Evolutionary conservation across 2,329 filamentous ascomycete species (phyloP).

Genomic region (Aspergillus calidoustus): DNA sequence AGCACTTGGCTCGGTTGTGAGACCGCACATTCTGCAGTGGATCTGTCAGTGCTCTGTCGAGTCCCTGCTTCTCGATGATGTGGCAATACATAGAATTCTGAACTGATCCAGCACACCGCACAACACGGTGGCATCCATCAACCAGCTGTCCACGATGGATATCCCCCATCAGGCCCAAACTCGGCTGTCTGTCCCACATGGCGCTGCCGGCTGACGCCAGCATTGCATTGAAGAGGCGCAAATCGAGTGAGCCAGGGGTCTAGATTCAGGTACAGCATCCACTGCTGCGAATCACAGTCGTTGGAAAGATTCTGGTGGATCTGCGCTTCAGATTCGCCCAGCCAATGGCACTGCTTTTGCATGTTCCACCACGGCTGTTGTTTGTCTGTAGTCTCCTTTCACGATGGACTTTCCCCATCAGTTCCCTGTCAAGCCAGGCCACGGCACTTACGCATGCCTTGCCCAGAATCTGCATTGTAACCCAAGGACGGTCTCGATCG

Average conservation of each 20-base stretch:
- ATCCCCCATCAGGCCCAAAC: neutral
- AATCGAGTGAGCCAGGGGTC: neutral
- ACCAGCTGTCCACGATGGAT: neutral
- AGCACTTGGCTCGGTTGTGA: neutral
- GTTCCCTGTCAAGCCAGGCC: neutral
- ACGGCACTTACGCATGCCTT: slow-evolving; percentile 12
- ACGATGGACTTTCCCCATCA: neutral
- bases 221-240: neutral
- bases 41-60: neutral
- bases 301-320: neutral
- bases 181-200: neutral
- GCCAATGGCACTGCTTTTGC: slow-evolving; percentile 15
- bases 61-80: neutral
- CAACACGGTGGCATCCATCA: neutral
- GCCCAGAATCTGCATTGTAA: neutral
- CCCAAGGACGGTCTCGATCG: neutral
- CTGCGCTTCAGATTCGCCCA: neutral
- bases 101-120: neutral
- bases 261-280: slow-evolving; percentile 11
- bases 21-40: neutral
- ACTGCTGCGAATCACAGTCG: neutral
- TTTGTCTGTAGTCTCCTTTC: neutral
- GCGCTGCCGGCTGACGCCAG: slow-evolving; percentile 1
- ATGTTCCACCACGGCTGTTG: neutral
- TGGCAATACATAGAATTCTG: neutral